These are phyloP conservation scores for Tinospora cordifolia DNA, from an alignment of 164 flowering plant genomes.

Conservation along the genomic window DNA sequence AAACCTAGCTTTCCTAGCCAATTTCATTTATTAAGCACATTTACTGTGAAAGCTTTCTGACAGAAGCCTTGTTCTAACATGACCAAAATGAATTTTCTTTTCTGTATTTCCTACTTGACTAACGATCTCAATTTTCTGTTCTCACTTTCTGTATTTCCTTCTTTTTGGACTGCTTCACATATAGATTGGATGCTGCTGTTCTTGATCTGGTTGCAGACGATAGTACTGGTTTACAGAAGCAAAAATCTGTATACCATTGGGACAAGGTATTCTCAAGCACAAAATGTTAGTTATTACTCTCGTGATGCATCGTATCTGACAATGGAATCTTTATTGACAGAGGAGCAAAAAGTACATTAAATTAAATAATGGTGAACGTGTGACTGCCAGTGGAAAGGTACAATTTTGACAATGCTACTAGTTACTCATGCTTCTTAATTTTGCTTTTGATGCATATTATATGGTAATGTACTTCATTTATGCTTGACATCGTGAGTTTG, in stretches of 20 bases:
- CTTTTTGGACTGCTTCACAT: neutral
- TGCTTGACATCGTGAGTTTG: neutral
- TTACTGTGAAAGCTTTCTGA: too few relatives aligned
- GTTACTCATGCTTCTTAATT: neutral
- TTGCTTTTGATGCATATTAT: slow-evolving; percentile 2
- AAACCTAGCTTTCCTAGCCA: too few relatives aligned
- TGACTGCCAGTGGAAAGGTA: slow-evolving; percentile 95
- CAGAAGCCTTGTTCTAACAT: too few relatives aligned
- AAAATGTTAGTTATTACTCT: neutral
- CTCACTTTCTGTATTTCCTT: neutral
- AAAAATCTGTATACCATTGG: slow-evolving; percentile 80
- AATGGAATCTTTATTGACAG: slow-evolving; percentile 36
- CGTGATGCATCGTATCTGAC: neutral
- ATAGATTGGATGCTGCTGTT: slow-evolving; percentile 82
- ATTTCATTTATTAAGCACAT: too few relatives aligned
- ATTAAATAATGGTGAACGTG: slow-evolving; percentile 84
- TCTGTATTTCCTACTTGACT: neutral
- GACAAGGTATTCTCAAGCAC: slow-evolving; percentile 56
- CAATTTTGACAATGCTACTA: neutral
- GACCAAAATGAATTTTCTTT: too few relatives aligned
- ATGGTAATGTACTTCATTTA: neutral
- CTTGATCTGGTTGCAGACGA: slow-evolving; percentile 93
- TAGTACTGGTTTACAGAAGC: slow-evolving; percentile 58
- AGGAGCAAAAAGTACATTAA: slow-evolving; percentile 81
- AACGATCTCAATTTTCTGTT: neutral